Evolutionary conservation across 441 rosid genomes (phyloP).

Genomic region (Breynia disticha): DNA sequence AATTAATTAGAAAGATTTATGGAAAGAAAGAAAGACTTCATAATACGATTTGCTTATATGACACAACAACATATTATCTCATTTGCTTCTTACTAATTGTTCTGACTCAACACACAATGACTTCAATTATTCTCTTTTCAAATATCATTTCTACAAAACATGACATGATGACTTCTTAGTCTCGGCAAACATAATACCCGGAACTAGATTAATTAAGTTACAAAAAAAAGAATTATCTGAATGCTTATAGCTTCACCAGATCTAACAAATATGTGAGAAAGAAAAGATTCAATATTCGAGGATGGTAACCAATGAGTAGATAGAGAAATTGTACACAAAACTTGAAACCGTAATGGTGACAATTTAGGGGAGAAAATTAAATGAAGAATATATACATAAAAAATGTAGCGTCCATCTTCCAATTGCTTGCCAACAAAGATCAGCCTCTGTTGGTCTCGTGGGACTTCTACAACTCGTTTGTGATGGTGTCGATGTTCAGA

Average conservation of each 20-base stretch:
- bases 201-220: background rate
- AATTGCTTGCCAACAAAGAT: too few relatives aligned
- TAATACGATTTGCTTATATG: background rate
- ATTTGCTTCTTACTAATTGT: background rate
- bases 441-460: too few relatives aligned
- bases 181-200: background rate
- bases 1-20: slow-evolving; percentile 9
- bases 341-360: too few relatives aligned
- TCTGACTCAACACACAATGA: background rate
- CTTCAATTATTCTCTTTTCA: background rate
- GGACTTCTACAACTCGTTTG: too few relatives aligned
- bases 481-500: too few relatives aligned
- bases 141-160: background rate
- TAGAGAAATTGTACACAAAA: too few relatives aligned
- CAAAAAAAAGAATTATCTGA: background rate
- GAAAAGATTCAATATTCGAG: slow-evolving; percentile 45
- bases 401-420: too few relatives aligned
- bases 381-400: too few relatives aligned
- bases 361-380: too few relatives aligned
- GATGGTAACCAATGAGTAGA: too few relatives aligned
- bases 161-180: background rate
- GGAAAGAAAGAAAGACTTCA: background rate
- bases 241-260: slow-evolving; percentile 57
- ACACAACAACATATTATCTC: background rate
- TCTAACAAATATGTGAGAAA: slow-evolving; percentile 33